phyloP scores from a whole-genome alignment of 495 filamentous ascomycete species.

The Venustampulla echinocandica region DNA sequence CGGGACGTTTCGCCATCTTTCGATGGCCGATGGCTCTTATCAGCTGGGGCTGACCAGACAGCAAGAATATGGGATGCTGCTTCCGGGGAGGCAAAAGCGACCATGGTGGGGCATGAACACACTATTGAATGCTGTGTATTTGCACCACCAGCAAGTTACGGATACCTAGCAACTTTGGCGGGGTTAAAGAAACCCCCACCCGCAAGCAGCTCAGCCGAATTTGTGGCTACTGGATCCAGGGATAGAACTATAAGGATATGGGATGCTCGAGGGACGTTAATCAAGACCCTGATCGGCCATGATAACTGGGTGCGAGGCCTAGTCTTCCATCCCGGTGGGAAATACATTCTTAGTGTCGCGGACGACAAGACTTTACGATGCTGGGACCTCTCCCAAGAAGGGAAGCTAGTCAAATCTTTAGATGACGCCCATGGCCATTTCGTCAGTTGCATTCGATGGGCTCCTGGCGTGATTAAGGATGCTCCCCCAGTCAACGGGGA shows the following conservation, averaged over 20 bases:
- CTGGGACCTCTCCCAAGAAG: constrained; percentile 91
- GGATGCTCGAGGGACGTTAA: constrained; percentile 75
- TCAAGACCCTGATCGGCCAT: constrained; percentile 84
- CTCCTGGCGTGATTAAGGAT: constrained; percentile 64
- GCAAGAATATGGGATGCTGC: constrained; percentile 78
- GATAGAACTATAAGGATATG: constrained; percentile 91
- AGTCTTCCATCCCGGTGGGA: constrained; percentile 89
- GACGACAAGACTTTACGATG: constrained; percentile 92
- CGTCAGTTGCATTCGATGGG: constrained; percentile 83
- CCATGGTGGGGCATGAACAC: constrained; percentile 85
- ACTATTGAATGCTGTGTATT: constrained; percentile 81
- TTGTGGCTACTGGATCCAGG: constrained; percentile 80
- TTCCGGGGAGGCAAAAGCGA: constrained; percentile 68
- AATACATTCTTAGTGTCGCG: constrained; percentile 75
- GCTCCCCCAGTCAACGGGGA: constrained; percentile 34
- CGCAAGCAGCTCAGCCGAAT: constrained; percentile 68
- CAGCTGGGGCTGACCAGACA: constrained; percentile 71
- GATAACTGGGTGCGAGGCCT: constrained; percentile 92
- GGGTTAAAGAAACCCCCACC: constrained; percentile 77
- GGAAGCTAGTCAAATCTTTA: constrained; percentile 77
- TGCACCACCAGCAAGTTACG: constrained; percentile 72
- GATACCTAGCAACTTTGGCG: constrained; percentile 67
- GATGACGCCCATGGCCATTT: constrained; percentile 79
- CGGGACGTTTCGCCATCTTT: constrained; percentile 73
- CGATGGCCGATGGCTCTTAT: constrained; percentile 77